Evolutionary conservation across 2,329 filamentous ascomycete species (phyloP), one percentile per base, ranked within the genome.

Genomic region (Coniella vitis): DNA sequence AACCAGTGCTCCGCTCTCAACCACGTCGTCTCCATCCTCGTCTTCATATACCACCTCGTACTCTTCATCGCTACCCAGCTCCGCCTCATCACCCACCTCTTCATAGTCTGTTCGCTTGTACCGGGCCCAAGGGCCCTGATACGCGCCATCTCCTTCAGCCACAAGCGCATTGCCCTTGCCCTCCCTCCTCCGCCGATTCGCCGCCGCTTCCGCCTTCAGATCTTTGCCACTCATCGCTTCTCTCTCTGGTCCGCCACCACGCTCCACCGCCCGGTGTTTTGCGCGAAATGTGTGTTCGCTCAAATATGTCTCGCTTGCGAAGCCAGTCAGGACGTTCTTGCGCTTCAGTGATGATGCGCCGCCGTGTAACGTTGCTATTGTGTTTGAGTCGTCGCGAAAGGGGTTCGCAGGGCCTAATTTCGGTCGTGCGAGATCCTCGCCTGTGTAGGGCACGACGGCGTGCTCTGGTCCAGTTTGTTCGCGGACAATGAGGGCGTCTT

Each of bases 41-140:
- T 90, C 87, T 61, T 91, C 84, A 58, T 87, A 84, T 37, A 88
- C 81, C 45, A 84, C 79, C 52, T 89, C 83, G 57, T 86, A 87
- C 60, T 91, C 87, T 62, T 90, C 86, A 54, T 87, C 86, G 58
- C 83, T 87, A 4, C 78, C 84, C 37, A 94, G 73, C 64, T 88
- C 80, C 42, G 79, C 81, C 55, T 86, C 87, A 38, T 81, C 86
- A 52, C 79, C 81, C 16, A 87, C 82, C 51, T 86, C 78, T 56
- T 90, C 85, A 58, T 86, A 85, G 55, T 90, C 82, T 43, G 83
- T 73, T 55, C 82, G 75, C 58, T 76, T 76, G 62, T 94, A 95
- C 63, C 78, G 83, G 8, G 93, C 94, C 94, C 94, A 98, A 0
- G 93, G 94, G 0, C 94, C 94, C 34, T 95, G 78, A 66, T 98